Conservation (phyloP, 345 rosid species). For the Brassica juncea region DNA sequence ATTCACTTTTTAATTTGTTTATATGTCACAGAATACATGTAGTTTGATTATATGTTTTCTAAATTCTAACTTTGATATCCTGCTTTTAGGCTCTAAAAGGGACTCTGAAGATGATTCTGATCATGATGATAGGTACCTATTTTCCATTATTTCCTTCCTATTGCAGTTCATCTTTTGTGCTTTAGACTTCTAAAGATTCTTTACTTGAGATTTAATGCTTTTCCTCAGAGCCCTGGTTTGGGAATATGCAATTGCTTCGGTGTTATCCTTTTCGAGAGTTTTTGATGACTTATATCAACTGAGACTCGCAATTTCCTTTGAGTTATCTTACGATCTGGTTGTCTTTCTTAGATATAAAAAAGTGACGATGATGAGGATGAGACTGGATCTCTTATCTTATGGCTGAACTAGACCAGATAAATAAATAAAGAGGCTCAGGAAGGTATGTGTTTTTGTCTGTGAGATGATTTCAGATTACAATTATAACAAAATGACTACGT, state of each 20-base stretch:
- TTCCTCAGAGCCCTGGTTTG: neutral
- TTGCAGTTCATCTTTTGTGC: neutral
- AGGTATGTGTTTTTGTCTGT: slow-evolving; percentile 46
- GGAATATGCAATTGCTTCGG: neutral
- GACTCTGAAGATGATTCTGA: slow-evolving; percentile 88
- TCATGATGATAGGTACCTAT: slow-evolving; percentile 55
- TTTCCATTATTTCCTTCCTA: slow-evolving; percentile 1
- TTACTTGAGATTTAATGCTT: neutral
- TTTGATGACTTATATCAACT: neutral
- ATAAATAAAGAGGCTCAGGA: slow-evolving; percentile 81
- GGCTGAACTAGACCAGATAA: slow-evolving; percentile 90
- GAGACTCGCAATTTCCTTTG: neutral
- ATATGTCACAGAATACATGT: neutral
- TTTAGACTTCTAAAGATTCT: neutral
- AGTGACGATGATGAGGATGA: slow-evolving; percentile 71
- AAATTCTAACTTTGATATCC: slow-evolving; percentile 27
- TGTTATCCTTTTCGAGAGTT: neutral
- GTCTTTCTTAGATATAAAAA: slow-evolving; percentile 47
- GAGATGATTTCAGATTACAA: slow-evolving; percentile 4
- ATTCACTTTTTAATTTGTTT: neutral
- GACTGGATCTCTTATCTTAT: slow-evolving; percentile 64
- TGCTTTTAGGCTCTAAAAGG: slow-evolving; percentile 59
- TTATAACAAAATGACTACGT: neutral
- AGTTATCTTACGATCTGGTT: too few species aligned
- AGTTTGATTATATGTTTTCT: slow-evolving; percentile 6